phyloP scores from a whole-genome alignment of 768 basidiomycete genomes.

The Leccinum boreale region DNA sequence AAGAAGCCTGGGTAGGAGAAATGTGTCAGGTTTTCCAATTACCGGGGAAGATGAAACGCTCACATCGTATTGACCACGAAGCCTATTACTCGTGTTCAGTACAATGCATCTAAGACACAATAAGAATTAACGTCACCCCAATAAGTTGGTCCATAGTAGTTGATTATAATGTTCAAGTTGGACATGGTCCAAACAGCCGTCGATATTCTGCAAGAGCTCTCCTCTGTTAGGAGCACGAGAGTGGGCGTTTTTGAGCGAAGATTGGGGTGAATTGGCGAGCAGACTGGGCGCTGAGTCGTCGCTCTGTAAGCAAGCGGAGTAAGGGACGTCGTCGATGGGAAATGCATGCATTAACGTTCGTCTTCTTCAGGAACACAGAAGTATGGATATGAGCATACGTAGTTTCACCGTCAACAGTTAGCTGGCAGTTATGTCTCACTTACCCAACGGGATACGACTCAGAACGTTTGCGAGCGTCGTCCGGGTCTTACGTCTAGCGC shows the following conservation, averaged over 20 bases:
- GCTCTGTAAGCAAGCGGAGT: background rate
- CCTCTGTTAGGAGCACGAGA: background rate
- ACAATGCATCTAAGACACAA: background rate
- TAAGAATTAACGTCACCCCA: background rate
- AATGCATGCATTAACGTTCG: background rate
- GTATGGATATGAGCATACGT: background rate
- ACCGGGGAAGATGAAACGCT: background rate
- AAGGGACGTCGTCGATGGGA: background rate
- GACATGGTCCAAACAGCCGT: background rate
- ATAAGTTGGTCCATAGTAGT: background rate
- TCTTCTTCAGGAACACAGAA: background rate
- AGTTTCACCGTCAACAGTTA: background rate
- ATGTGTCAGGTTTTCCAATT: background rate
- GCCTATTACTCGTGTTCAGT: slow-evolving; percentile 1
- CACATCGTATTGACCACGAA: slow-evolving; percentile 8
- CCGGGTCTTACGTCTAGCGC: background rate
- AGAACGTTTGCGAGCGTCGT: background rate
- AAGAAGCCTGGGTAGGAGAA: slow-evolving; percentile 1
- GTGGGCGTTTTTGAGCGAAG: background rate
- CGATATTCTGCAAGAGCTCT: background rate
- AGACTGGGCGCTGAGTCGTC: background rate
- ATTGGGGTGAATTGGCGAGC: background rate
- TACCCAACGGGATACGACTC: background rate
- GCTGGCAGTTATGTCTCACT: too few species aligned
- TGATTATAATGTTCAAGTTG: background rate